These are phyloP conservation scores for Mycena floridula DNA, from an alignment of 768 basidiomycete species.

Conservation along the genomic window DNA sequence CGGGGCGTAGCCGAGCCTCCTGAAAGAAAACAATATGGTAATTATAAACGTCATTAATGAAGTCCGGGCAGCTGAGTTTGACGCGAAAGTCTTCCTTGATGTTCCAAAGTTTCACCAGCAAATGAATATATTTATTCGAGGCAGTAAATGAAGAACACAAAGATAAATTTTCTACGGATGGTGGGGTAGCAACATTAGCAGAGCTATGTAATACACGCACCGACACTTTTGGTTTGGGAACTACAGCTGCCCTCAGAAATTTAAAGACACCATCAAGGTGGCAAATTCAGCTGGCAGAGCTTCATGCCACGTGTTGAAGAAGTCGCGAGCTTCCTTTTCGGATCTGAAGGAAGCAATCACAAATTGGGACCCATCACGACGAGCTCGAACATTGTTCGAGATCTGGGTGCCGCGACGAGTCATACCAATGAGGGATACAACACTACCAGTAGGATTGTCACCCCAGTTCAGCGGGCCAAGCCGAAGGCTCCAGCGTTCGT, in stretches of 20 bases:
- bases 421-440: background rate
- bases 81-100: background rate
- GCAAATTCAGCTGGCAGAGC: background rate
- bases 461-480: background rate
- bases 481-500: background rate
- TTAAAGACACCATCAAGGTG: background rate
- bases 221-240: too few relatives aligned
- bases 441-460: background rate
- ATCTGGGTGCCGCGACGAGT: background rate
- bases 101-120: background rate
- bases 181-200: too few relatives aligned
- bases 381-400: background rate
- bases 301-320: background rate
- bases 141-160: too few relatives aligned
- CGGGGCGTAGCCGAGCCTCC: background rate
- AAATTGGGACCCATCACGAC: background rate
- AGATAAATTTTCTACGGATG: too few relatives aligned
- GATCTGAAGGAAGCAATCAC: background rate
- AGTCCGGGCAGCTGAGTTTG: too few relatives aligned
- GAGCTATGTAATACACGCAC: too few relatives aligned
- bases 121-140: too few relatives aligned
- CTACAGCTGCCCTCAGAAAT: too few relatives aligned
- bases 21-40: background rate
- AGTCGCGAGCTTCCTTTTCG: background rate
- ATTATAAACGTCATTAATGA: background rate